These are phyloP conservation scores for Xylariales sp. DNA, from an alignment of 2,329 filamentous ascomycete genomes.

Conservation along the genomic window DNA sequence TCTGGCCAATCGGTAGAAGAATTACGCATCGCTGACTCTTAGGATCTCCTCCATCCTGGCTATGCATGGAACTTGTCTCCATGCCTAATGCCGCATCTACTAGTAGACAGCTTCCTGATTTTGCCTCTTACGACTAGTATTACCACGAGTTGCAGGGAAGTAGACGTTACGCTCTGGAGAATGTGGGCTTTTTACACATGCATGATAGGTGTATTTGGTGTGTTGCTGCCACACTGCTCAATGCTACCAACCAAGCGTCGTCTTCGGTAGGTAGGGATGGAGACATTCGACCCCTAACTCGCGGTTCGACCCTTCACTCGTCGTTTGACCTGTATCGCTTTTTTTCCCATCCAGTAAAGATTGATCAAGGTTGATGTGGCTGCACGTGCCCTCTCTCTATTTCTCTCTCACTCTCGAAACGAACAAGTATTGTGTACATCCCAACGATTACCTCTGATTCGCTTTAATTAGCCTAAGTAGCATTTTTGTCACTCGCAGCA, in stretches of 20 bases:
- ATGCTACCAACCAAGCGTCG: conserved; percentile 1
- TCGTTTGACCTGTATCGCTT: conserved; percentile 6
- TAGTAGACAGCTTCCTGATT: not conserved
- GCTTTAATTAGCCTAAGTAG: no score
- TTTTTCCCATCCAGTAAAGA: not conserved
- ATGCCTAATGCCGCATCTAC: not conserved
- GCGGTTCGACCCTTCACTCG: not conserved
- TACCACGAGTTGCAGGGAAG: not conserved
- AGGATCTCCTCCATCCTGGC: not conserved
- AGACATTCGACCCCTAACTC: not conserved
- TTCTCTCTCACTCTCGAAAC: no score
- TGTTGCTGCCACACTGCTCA: not conserved
- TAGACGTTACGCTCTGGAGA: not conserved
- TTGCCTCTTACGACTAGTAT: not conserved
- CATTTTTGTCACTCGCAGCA: not conserved
- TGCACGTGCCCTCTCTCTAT: not conserved
- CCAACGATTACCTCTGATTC: no score
- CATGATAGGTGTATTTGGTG: not conserved
- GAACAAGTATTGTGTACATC: no score
- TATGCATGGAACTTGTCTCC: conserved; percentile 17
- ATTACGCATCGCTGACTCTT: not conserved
- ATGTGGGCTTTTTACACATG: conserved; percentile 21
- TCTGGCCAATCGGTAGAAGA: conserved; percentile 19
- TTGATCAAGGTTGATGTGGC: not conserved
- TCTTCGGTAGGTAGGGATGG: not conserved